Evolutionary conservation across 352 stramenopile species (phyloP), one percentile per base, ranked within the genome.

Genomic region (Globisporangium solare): DNA sequence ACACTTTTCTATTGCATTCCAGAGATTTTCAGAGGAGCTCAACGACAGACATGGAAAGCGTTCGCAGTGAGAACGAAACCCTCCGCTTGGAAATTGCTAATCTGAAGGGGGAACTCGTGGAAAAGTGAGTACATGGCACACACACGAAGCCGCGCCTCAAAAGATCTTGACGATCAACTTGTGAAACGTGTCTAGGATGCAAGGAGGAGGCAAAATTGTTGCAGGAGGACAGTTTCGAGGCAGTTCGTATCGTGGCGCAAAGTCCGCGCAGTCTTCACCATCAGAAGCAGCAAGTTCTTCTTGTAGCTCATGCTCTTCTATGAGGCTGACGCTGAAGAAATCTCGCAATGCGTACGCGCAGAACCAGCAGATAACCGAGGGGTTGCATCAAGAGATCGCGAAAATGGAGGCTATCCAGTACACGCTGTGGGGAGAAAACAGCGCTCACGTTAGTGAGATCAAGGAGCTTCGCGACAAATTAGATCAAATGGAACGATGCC

Each of bases 211-310:
- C 18, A 78, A 75, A 51, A 57, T 78, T 3, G 61, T 78, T 15
- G 70, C 60, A 18, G 70, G 70, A 6, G 67, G 70, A 0, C 70
- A 78, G 56, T 78, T 75, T 21, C 70, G 70, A 13, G 67, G 66
- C 50, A 56, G 54, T 40, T 62, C 49, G 0, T 12, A 17, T 43
- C 7, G 32, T 27, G 49, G 27, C 1, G 47, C 49, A 43, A 54
- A 37, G 17, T 40, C 39, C 2, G 13, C 22, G 3, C 47, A 51
- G 2, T 20, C 59, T 6, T 13, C 51, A 10, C 3, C 37, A 7
- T 32, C 46, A 35, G 27, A 4, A 47, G 40, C 11, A 27, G 20
- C 0, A 39, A 13, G 0, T 78, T 67, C 31, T 63, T 55, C 2
- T 71, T 61, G 22, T 75, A 64, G 41, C 50, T 54, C n/a, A 58